phyloP scores from a whole-genome alignment of 495 filamentous ascomycete species.

The Polyplosphaeria fusca region DNA sequence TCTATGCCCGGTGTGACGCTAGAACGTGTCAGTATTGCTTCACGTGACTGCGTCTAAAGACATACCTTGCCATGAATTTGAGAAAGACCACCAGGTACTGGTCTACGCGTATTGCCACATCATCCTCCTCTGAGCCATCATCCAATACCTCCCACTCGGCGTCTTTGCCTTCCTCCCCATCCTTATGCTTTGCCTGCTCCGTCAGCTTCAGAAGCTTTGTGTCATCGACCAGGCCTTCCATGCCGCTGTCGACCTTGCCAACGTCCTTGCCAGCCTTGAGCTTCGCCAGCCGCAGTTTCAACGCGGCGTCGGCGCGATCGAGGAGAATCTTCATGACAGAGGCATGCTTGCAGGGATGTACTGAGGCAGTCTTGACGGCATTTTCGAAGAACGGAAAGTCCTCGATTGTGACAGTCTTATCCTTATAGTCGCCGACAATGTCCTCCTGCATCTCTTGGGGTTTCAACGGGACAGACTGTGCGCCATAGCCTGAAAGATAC shows the following conservation, averaged over 20 bases:
- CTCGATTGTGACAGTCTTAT: slow-evolving; percentile 98
- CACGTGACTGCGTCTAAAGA: neutral
- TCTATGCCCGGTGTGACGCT: slow-evolving; percentile 93
- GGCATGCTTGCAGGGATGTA: slow-evolving; percentile 92
- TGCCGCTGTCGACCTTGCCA: slow-evolving; percentile 55
- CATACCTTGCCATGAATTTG: slow-evolving; percentile 84
- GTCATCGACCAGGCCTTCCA: slow-evolving; percentile 64
- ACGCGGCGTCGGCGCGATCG: slow-evolving; percentile 86
- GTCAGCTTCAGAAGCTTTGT: slow-evolving; percentile 47
- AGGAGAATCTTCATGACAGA: slow-evolving; percentile 97
- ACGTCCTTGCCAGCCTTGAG: slow-evolving; percentile 57
- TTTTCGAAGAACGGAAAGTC: slow-evolving; percentile 89
- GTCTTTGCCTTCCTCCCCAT: slow-evolving; percentile 48
- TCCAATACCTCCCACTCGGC: slow-evolving; percentile 84
- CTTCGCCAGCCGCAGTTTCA: slow-evolving; percentile 85
- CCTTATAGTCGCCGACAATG: slow-evolving; percentile 98
- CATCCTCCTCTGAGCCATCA: slow-evolving; percentile 64
- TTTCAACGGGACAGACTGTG: slow-evolving; percentile 77
- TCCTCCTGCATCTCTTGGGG: slow-evolving; percentile 98
- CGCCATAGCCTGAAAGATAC: slow-evolving; percentile 86
- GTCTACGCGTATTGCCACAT: slow-evolving; percentile 90
- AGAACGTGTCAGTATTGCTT: slow-evolving; percentile 10
- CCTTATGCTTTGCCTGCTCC: slow-evolving; percentile 42
- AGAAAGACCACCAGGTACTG: slow-evolving; percentile 97
- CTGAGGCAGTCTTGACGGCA: slow-evolving; percentile 86